A percentile compares a stretch with the other conserved stretches of the same genome.
These are phyloP conservation scores for Geranomyces variabilis DNA, from an alignment of 192 early-diverging fungal genomes.

Conservation along the genomic window DNA sequence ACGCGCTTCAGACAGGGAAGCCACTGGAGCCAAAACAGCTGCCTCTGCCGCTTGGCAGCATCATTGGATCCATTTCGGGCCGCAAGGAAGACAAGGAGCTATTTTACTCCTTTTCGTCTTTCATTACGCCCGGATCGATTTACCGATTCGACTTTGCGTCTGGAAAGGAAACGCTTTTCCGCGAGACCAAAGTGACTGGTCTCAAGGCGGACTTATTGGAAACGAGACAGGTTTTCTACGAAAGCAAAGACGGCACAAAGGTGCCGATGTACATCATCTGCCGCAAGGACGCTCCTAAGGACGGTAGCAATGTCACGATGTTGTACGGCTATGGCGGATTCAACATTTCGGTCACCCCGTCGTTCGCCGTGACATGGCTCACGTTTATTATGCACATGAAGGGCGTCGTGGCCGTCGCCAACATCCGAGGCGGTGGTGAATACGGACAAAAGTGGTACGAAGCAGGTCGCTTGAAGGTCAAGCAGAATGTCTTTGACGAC, in stretches of 20 bases:
- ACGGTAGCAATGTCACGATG: conserved; percentile 61
- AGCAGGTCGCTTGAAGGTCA: conserved; percentile 58
- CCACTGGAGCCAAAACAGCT: conserved; percentile 44
- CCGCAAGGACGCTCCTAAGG: conserved; percentile 48
- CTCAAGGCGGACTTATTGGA: conserved; percentile 54
- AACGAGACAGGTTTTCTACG: conserved; percentile 69
- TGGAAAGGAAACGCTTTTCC: conserved; percentile 45
- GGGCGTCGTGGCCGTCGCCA: conserved; percentile 66
- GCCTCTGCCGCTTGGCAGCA: conserved; percentile 54
- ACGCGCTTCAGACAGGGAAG: conserved; percentile 49
- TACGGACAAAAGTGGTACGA: conserved; percentile 58
- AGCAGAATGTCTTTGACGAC: conserved; percentile 78
- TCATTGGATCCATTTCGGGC: conserved; percentile 44
- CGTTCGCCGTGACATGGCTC: conserved; percentile 44
- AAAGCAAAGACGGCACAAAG: conserved; percentile 61
- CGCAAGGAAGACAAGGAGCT: conserved; percentile 51
- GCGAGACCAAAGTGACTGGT: conserved; percentile 51
- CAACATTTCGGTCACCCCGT: conserved; percentile 54
- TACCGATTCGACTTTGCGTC: conserved; percentile 59
- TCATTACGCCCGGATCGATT: conserved; percentile 62
- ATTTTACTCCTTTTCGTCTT: conserved; percentile 62
- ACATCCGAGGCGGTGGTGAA: conserved; percentile 75
- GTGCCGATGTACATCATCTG: conserved; percentile 69
- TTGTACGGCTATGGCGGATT: conserved; percentile 78
- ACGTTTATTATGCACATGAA: conserved; percentile 44